Conservation (phyloP, 305 asterid species). For the Plantago coronopus region DNA sequence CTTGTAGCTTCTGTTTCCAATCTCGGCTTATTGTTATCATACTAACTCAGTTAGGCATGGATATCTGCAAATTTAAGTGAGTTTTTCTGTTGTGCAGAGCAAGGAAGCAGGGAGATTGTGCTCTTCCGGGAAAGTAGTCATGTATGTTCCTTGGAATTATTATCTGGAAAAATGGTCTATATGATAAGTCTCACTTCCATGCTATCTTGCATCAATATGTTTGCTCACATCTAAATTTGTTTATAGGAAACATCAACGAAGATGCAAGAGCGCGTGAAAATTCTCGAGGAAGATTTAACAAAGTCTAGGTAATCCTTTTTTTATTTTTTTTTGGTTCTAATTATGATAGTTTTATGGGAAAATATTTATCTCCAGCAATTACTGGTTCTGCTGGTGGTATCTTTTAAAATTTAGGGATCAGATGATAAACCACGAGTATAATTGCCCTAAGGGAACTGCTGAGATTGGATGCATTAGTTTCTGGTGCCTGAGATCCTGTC, state of each 20-base stretch:
- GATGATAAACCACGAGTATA: not conserved
- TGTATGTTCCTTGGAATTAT: slow-evolving; percentile 36
- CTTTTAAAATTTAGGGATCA: no score
- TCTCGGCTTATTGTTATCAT: not conserved
- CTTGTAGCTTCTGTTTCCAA: not conserved
- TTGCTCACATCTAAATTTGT: slow-evolving; percentile 11
- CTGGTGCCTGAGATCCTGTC: not conserved
- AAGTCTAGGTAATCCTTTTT: slow-evolving; percentile 54
- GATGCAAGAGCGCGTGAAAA: slow-evolving; percentile 56
- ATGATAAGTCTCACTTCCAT: slow-evolving; percentile 5
- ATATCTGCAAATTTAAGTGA: not conserved
- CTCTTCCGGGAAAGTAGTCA: slow-evolving; percentile 40
- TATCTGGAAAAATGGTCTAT: slow-evolving; percentile 11
- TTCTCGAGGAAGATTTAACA: slow-evolving; percentile 65
- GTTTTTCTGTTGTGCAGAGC: slow-evolving; percentile 41
- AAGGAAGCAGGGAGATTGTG: slow-evolving; percentile 42
- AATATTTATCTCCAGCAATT: not conserved
- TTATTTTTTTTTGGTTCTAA: no score
- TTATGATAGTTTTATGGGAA: no score
- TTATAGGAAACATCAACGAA: slow-evolving; percentile 47
- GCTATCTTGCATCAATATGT: slow-evolving; percentile 1
- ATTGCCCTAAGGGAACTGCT: not conserved
- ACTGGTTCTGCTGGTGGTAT: no score
- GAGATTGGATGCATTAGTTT: not conserved
- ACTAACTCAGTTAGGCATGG: not conserved